phyloP scores from a whole-genome alignment of 116 monocot species.

The Trichopus zeylanicus region DNA sequence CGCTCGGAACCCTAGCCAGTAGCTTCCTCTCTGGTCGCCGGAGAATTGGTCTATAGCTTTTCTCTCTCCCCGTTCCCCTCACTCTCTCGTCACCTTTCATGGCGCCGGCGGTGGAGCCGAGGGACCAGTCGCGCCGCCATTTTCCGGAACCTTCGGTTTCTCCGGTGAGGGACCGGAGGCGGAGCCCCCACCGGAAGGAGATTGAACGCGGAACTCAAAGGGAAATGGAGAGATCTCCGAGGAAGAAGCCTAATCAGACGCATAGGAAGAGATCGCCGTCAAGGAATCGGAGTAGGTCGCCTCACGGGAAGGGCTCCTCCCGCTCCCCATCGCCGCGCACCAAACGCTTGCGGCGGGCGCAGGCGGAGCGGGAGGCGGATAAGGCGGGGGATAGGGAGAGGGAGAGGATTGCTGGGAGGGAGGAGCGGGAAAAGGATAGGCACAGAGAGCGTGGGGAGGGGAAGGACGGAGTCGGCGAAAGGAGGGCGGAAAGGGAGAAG shows the following conservation, averaged over 20 bases:
- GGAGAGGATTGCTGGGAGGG: too few species aligned
- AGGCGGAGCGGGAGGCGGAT: constrained; percentile 14
- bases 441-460: constrained; percentile 17
- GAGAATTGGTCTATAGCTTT: too few species aligned
- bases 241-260: not conserved
- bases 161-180: not conserved
- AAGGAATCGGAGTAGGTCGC: constrained; percentile 14
- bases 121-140: not conserved
- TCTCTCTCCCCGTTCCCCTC: too few species aligned
- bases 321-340: constrained; percentile 25
- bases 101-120: not conserved
- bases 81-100: too few species aligned
- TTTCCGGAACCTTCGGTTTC: not conserved
- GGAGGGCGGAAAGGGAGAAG: constrained; percentile 13
- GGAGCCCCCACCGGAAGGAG: too few species aligned
- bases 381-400: too few species aligned
- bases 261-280: constrained; percentile 5
- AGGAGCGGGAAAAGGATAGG: constrained; percentile 23
- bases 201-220: too few species aligned
- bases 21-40: too few species aligned
- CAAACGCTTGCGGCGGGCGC: constrained; percentile 23
- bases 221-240: not conserved
- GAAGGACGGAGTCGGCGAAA: too few species aligned
- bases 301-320: constrained; percentile 6
- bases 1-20: too few species aligned